Base-by-base conservation (phyloP, 1,284 basidiomycete genomes). In the Irpex lacteus region DNA sequence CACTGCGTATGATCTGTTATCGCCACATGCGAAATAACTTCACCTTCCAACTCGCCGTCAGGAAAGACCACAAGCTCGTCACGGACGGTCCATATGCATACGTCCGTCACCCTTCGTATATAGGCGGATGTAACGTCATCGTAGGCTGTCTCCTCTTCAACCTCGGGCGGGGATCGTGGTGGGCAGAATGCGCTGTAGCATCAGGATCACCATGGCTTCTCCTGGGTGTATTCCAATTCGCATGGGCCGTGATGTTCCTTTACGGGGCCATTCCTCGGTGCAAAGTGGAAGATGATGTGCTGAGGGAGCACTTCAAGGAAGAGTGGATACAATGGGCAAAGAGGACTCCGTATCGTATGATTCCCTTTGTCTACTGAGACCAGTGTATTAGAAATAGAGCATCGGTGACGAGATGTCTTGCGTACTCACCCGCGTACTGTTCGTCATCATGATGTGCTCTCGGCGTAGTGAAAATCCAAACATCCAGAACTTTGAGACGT, bases 21-120 rank as follows among this genome's bases (percentile, higher is more conserved):
- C 26, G 26, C 26, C 26, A 26, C 26, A 26, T 26, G 26, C 26
- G 26, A 3, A 26, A 26, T 26, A 26, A 26, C 61, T 62, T 62
- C 55, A 62, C 61, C 8, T 34, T 11, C 13, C 26, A 62, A 32
- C 55, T 62, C 32, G 40, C 61, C 8, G 18, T 62, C 40, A 38
- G 36, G 7, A 50, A 58, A 8, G 26, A 50, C 26, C 61, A 62
- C 26, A 34, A 36, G 21, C 61, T 62, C 40, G 26, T 58, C 9
- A 62, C 38, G 47, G 26, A 52, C 47, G 61, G 61, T 13, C 54
- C 61, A 18, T 58, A 58, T 32, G 15, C 37, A 2, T n/a, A 57
- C 34, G 55, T 62, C 15, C 18, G 61, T 7, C 61, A 62, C 55
- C 61, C 61, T 2, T 11, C 13, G 13, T 58, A 62, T 32, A 59